Evolutionary conservation across 75 land plant genomes (phyloP).

Genomic region (Selaginella moellendorffii): DNA sequence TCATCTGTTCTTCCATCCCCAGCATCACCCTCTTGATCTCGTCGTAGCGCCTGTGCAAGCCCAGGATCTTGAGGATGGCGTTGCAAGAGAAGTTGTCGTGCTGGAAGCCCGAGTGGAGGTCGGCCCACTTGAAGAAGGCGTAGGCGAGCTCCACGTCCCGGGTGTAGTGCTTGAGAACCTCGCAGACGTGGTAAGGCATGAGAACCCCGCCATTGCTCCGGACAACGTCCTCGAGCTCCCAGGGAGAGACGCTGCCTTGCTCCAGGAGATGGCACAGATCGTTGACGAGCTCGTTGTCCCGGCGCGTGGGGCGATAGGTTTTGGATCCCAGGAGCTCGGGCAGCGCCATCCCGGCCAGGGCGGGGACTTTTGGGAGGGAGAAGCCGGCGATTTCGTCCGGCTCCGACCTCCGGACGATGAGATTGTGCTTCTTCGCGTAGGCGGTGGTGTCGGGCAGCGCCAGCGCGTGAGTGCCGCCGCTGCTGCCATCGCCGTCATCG

Average conservation of each 20-base stretch:
- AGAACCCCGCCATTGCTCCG: slow-evolving; percentile 5
- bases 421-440: background rate
- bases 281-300: background rate
- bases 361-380: background rate
- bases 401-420: background rate
- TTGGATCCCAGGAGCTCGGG: background rate
- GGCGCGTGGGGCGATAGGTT: background rate
- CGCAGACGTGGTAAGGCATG: background rate
- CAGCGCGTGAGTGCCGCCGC: background rate
- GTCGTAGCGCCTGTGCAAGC: background rate
- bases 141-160: background rate
- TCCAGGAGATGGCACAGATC: background rate
- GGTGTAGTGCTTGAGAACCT: slow-evolving; percentile 1
- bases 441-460: background rate
- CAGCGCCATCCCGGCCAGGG: background rate
- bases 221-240: slow-evolving; percentile 6
- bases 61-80: background rate
- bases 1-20: background rate
- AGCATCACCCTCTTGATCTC: background rate
- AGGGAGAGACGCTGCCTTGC: background rate
- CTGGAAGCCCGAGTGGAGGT: background rate
- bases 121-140: slow-evolving; percentile 8
- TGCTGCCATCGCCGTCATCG: too few relatives aligned
- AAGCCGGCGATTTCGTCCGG: background rate
- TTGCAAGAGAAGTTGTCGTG: background rate